Percentiles rank a stretch among this genome's conserved stretches.
Conservation (phyloP, 1,284 basidiomycete species). For the Anthracocystis panici-leucophaei region DNA sequence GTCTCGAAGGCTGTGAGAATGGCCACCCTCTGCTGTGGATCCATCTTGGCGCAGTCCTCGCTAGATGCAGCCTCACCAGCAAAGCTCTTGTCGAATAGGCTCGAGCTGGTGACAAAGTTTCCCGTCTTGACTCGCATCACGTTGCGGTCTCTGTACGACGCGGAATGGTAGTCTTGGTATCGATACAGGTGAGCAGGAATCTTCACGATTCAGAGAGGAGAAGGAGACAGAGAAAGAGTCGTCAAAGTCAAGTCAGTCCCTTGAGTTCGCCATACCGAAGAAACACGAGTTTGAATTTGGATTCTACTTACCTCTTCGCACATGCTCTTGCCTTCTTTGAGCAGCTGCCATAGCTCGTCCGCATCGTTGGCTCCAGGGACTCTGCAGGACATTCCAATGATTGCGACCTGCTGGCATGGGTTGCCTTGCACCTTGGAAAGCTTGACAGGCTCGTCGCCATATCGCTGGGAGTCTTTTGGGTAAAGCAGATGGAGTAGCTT, state of each 20-base stretch:
- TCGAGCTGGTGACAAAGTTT: constrained; percentile 37
- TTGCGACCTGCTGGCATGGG: constrained; percentile 45
- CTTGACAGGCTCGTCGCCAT: constrained; percentile 38
- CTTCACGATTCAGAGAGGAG: background rate
- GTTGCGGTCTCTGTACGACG: constrained; percentile 52
- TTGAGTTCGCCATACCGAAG: background rate
- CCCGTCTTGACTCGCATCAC: constrained; percentile 49
- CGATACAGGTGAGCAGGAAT: constrained; percentile 45
- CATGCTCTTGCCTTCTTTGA: constrained; percentile 42
- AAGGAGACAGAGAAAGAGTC: background rate
- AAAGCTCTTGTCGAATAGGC: constrained; percentile 39
- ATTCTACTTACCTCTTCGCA: constrained; percentile 36
- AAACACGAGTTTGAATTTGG: too few species aligned
- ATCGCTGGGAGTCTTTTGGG: constrained; percentile 30
- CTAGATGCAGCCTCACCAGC: constrained; percentile 12
- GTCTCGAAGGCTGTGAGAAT: constrained; percentile 40
- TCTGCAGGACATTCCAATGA: constrained; percentile 54
- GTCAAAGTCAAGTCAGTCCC: background rate
- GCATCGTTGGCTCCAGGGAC: constrained; percentile 50
- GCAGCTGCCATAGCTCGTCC: constrained; percentile 47
- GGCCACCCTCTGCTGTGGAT: constrained; percentile 53
- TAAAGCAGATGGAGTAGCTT: constrained; percentile 32
- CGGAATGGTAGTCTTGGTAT: constrained; percentile 48
- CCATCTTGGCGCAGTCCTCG: constrained; percentile 36
- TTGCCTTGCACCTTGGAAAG: constrained; percentile 44